Percentiles rank a stretch among this genome's conserved stretches.
phyloP scores from a whole-genome alignment of 1,284 basidiomycete species.

The Microbotryum scabiosae region DNA sequence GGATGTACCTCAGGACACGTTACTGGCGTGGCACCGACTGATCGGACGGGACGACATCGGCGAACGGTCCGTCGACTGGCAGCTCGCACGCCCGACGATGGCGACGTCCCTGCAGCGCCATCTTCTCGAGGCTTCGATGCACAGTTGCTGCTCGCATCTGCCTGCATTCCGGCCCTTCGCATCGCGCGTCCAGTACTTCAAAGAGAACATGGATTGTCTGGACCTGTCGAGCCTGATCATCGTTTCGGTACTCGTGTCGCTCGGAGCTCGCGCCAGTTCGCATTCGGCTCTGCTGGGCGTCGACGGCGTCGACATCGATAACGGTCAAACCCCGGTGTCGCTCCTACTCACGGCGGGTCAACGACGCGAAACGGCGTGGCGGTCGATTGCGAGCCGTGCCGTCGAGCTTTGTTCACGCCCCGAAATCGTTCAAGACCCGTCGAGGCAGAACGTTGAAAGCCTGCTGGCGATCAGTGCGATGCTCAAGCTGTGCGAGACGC shows the following conservation, averaged over 20 bases:
- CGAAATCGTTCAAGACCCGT: constrained; percentile 22
- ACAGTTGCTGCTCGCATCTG: constrained; percentile 30
- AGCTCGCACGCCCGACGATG: constrained; percentile 24
- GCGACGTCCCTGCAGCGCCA: constrained; percentile 21
- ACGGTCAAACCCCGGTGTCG: constrained; percentile 12
- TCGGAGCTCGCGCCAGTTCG: constrained; percentile 27
- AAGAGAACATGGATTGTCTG: constrained; percentile 17
- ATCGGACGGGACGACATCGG: constrained; percentile 11
- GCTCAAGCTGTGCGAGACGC: constrained; percentile 26
- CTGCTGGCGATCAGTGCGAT: constrained; percentile 24
- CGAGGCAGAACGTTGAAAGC: constrained; percentile 20
- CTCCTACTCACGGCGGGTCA: constrained; percentile 22
- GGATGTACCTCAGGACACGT: too few relatives aligned
- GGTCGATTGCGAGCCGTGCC: constrained; percentile 23
- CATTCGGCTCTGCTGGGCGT: constrained; percentile 28
- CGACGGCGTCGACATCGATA: constrained; percentile 24
- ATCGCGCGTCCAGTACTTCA: constrained; percentile 5
- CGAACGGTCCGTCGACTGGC: constrained; percentile 17
- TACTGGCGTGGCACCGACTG: too few relatives aligned
- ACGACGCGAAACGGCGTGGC: constrained; percentile 27
- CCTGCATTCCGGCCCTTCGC: constrained; percentile 24
- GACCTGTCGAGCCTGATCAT: constrained; percentile 19
- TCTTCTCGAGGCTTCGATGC: constrained; percentile 27
- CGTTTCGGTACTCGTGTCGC: constrained; percentile 25
- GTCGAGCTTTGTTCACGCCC: constrained; percentile 18